phyloP scores from a whole-genome alignment of 2,329 filamentous ascomycete species.

The Pseudogymnoascus sp. region DNA sequence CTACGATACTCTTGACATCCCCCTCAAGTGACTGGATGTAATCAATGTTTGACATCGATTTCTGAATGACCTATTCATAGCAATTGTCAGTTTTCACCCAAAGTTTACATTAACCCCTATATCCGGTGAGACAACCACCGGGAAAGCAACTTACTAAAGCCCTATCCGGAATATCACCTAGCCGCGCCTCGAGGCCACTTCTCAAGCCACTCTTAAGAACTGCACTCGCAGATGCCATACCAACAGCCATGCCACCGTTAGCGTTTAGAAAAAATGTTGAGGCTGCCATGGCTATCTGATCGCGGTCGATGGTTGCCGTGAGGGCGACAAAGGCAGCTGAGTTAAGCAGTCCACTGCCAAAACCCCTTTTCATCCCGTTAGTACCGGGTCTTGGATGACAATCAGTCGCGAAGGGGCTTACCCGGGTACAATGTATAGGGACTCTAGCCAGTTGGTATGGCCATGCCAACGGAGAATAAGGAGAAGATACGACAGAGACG shows the following conservation, averaged over 20 bases:
- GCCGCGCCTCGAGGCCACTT: background rate
- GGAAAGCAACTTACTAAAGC: background rate
- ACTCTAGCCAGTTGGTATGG: conserved; percentile 45
- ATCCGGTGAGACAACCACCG: background rate
- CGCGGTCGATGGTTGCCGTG: conserved; percentile 36
- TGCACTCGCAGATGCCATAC: conserved; percentile 17
- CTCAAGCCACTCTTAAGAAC: conserved; percentile 15
- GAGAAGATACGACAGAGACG: conserved; percentile 42
- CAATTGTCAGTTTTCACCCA: background rate
- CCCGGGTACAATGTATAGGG: conserved; percentile 49
- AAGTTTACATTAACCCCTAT: background rate
- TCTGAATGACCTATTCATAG: background rate
- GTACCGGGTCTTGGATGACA: background rate
- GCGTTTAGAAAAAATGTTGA: conserved; percentile 38
- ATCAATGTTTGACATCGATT: background rate
- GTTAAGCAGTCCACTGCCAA: conserved; percentile 40
- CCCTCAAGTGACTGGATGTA: background rate
- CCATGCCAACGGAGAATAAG: conserved; percentile 53
- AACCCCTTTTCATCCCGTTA: conserved; percentile 29
- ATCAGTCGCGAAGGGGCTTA: background rate
- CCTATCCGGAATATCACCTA: background rate
- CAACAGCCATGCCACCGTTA: conserved; percentile 18
- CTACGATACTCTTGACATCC: background rate
- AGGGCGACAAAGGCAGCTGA: conserved; percentile 42
- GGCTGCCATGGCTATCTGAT: conserved; percentile 41